phyloP scores from a whole-genome alignment of 176 grass and related monocot genomes.

The Eleusine indica region DNA sequence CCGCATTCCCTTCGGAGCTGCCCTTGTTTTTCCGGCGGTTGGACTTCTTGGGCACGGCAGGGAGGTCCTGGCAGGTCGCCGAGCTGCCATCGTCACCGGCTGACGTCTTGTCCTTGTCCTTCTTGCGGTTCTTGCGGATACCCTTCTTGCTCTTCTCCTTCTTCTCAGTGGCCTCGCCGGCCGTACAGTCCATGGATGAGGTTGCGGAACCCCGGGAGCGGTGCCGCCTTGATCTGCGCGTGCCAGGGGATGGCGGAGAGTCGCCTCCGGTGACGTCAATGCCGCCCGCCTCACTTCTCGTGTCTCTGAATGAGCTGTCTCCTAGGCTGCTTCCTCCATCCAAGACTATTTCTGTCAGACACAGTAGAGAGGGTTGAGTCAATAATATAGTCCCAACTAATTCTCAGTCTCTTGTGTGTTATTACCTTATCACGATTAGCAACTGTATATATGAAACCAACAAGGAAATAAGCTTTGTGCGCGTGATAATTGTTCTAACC shows the following conservation, averaged over 20 bases:
- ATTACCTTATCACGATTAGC: not conserved
- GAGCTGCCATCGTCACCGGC: not conserved
- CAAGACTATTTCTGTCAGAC: conserved; percentile 60
- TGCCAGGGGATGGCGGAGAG: conserved; percentile 35
- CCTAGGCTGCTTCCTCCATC: conserved; percentile 46
- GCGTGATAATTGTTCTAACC: too few relatives aligned
- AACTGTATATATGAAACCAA: not conserved
- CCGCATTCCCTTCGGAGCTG: conserved; percentile 35
- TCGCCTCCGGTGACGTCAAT: conserved; percentile 25
- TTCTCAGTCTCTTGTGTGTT: not conserved
- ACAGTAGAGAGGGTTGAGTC: not conserved
- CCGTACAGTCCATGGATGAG: conserved; percentile 41
- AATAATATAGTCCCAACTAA: not conserved
- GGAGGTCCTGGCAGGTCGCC: conserved; percentile 51
- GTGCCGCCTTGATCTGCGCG: conserved; percentile 62
- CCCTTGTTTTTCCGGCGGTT: conserved; percentile 67
- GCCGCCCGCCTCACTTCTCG: conserved; percentile 17
- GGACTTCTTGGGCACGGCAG: conserved; percentile 83
- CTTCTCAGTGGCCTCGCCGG: conserved; percentile 39
- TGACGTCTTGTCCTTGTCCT: conserved; percentile 50
- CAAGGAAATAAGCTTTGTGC: not conserved
- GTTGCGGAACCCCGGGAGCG: conserved; percentile 66
- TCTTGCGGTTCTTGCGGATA: conserved; percentile 56
- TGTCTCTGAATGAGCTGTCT: conserved; percentile 57
- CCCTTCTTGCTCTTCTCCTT: conserved; percentile 61